A percentile compares a stretch with the other conserved stretches of the same genome.
These are phyloP conservation scores for Marasmius tenuissimus DNA, from an alignment of 1,284 basidiomycete genomes.

Conservation along the genomic window DNA sequence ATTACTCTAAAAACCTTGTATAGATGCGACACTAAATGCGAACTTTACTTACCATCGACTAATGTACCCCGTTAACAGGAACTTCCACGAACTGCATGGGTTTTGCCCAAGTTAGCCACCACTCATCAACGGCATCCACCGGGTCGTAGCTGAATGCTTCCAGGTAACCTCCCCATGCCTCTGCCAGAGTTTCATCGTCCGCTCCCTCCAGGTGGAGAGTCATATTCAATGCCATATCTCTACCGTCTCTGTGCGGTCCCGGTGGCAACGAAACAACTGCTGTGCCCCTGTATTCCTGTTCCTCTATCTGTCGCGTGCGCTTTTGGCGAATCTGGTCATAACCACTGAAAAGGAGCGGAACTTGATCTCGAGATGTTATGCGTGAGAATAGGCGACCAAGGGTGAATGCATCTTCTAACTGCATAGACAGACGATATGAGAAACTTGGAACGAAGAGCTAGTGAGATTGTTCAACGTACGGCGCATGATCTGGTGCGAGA, in stretches of 20 bases:
- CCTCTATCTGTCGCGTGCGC: conserved; percentile 12
- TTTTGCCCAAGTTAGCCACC: conserved; percentile 19
- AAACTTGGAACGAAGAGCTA: not conserved
- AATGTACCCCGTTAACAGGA: not conserved
- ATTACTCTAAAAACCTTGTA: too few relatives aligned
- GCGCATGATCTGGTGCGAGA: not conserved
- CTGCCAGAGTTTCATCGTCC: conserved; percentile 15
- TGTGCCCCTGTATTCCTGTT: conserved; percentile 8
- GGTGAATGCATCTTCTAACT: conserved; percentile 20
- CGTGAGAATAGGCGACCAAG: conserved; percentile 17
- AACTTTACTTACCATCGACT: too few relatives aligned
- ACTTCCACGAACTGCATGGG: not conserved
- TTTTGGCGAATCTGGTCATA: conserved; percentile 12
- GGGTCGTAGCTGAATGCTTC: conserved; percentile 20
- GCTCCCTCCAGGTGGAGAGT: conserved; percentile 13
- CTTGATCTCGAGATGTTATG: conserved; percentile 6
- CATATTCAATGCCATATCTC: conserved; percentile 11
- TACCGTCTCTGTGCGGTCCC: conserved; percentile 15
- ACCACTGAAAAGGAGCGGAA: conserved; percentile 14
- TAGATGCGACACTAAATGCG: too few relatives aligned
- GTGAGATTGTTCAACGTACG: not conserved
- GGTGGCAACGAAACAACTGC: conserved; percentile 9
- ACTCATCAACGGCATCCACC: conserved; percentile 23
- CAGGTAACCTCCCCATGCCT: conserved; percentile 13
- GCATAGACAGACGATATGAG: not conserved